Base-by-base conservation (phyloP, 2,329 filamentous ascomycete genomes). In the Xylariomycetidae sp. region DNA sequence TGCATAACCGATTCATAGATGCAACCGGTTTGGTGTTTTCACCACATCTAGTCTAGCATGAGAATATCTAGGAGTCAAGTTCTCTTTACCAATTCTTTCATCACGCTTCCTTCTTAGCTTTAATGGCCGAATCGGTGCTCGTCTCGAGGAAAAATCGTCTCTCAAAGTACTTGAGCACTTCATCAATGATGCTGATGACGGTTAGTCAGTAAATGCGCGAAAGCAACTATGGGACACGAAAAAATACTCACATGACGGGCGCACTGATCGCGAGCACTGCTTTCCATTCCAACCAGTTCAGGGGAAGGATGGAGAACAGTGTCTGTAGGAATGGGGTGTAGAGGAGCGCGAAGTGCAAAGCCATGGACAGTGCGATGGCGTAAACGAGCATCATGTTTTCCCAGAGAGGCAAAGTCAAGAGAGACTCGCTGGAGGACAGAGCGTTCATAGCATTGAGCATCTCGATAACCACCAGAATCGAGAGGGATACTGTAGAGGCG, bases 381-480 rank as follows among this genome's bases (percentile, higher is more conserved):
- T 94, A 95, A 35, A 98, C 87, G 13, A 98, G 81, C 74, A 95
- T 92, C 83, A 95, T 92, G 68, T 98, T 98, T 57, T 90, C 80
- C 90, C 90, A 96, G n/a, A 98, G 70, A 8, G 89, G 90, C 42
- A 98, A 77, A 3, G 89, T 96, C 36, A 98, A 65, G 10, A 98
- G 79, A 12, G 87, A 94, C 64, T 98, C 92, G 61, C 87, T 94
- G 1, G 88, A 95, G 2, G 88, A 96, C 19, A 98, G 75, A 1
- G 90, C 92, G 58, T 98, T 98, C 84, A 97, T 90, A 50, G 92
- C 92, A 65, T 98, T 98, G 58, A 98, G 77, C 92, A 98, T 98
- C 68, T 98, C 92, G 55, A 98, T 97, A 40, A 96, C 88, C 28
- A 98, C 92, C 13, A 98, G 74, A 53, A 85, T 85, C 3, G 87